Percentiles rank a stretch among this genome's conserved stretches.
Evolutionary conservation across 1,284 basidiomycete genomes (phyloP).

Genomic region (Agaricales sp.): DNA sequence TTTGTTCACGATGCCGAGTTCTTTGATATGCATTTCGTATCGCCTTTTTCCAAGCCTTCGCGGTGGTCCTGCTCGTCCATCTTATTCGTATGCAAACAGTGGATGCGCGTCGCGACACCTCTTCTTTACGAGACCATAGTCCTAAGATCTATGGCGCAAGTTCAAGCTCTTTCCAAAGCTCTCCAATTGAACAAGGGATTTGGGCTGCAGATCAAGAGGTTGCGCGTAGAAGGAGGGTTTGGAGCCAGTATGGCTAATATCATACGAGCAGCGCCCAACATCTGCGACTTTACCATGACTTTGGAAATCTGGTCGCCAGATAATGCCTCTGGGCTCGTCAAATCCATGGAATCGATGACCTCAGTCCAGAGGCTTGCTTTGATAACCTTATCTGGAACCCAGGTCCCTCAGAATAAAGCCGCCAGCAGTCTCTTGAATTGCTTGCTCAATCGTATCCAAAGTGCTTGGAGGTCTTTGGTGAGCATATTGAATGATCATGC

Average conservation of each 20-base stretch:
- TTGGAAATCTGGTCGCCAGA: conserved; percentile 12
- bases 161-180: not conserved
- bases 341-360: not conserved
- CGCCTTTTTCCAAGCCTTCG: not conserved
- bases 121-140: too few relatives aligned
- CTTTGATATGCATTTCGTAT: not conserved
- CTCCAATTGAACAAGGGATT: not conserved
- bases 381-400: not conserved
- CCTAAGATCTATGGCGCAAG: not conserved
- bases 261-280: not conserved
- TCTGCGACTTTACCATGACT: conserved; percentile 12
- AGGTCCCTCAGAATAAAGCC: not conserved
- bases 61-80: not conserved
- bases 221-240: not conserved
- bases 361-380: not conserved
- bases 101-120: too few relatives aligned
- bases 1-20: not conserved
- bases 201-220: not conserved
- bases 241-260: not conserved
- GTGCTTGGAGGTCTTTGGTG: not conserved
- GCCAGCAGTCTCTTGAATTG: not conserved
- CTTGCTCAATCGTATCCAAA: not conserved
- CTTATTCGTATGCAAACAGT: not conserved
- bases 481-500: too few relatives aligned
- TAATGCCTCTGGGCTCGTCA: not conserved